Base-by-base conservation (phyloP, 345 rosid genomes). In the Clarkia xantiana region DNA sequence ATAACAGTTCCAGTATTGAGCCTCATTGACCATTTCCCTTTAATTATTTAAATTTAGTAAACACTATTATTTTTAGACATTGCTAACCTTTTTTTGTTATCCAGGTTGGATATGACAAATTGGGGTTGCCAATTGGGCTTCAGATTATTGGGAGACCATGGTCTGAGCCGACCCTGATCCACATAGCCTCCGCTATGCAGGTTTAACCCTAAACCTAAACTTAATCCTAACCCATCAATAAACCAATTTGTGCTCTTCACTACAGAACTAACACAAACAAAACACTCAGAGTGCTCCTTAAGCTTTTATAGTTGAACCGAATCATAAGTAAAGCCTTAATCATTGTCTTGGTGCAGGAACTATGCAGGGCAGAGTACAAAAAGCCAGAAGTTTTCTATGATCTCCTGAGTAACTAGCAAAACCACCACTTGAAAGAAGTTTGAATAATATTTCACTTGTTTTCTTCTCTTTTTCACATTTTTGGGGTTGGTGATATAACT, bases 131-230 rank as follows among this genome's bases (percentile, higher is more conserved):
- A 3, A 75, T 79, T 25, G 84, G 93, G 20, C 76, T 82, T 36
- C 93, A 82, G 43, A 77, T 82, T 44, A 79, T 77, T 2, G 93
- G 93, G 56, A 77, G 55, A 66, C 93, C 93, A 23, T 82, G 93
- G 93, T 79, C 84, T 18, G 93, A 82, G 41, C 41, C 86, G 12
- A 79, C 80, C 10, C 46, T 82, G 43, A 60, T 82, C 57, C 82
- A 71, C 13, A 48, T 79, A 46, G 84, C 84, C 41, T 66, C 20
- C 47, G 80, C 86, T 44, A 65, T 77, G 73, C 84, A 82, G 93
- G 93, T 77, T 40, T 9, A 7, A 39, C 41, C n/a, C 11, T 10
- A 14, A 6, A n/a, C 36, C 36, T 29, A 10, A 29, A 29, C 36
- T 10, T 2, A 29, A 7, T 29, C 36, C 9, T 29, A 29, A 29